Evolutionary conservation across 2,329 filamentous ascomycete species (phyloP).

Genomic region (Calonectria honghensis): DNA sequence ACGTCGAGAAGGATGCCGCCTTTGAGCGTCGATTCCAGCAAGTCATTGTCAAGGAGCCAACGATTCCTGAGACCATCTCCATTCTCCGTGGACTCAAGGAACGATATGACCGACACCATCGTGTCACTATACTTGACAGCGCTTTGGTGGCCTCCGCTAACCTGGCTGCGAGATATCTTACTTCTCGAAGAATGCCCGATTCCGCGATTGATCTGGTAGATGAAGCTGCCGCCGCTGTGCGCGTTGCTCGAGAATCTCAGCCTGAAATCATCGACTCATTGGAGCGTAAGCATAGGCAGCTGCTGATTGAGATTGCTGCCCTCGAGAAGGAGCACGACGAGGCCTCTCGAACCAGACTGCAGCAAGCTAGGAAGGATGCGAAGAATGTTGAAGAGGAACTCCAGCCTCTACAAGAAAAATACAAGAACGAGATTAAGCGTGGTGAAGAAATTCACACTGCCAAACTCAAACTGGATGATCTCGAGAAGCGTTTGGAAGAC

Average conservation of each 20-base stretch:
- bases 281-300: slow-evolving; percentile 90
- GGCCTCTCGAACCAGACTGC: slow-evolving; percentile 88
- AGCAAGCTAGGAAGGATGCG: slow-evolving; percentile 90
- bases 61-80: slow-evolving; percentile 91
- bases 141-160: slow-evolving; percentile 95
- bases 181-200: slow-evolving; percentile 91
- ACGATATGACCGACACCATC: slow-evolving; percentile 98
- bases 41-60: slow-evolving; percentile 95
- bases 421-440: slow-evolving; percentile 93
- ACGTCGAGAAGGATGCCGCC: slow-evolving; percentile 98
- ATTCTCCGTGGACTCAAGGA: slow-evolving; percentile 99
- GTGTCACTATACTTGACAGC: slow-evolving; percentile 95
- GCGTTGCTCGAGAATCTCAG: slow-evolving; percentile 95
- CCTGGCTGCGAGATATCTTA: slow-evolving; percentile 94
- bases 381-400: slow-evolving; percentile 96
- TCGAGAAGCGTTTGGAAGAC: slow-evolving; percentile 94
- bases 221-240: slow-evolving; percentile 96
- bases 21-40: slow-evolving; percentile 99
- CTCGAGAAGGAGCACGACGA: slow-evolving; percentile 96
- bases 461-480: slow-evolving; percentile 93
- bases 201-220: slow-evolving; percentile 98
- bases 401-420: slow-evolving; percentile 93
- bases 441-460: slow-evolving; percentile 94
- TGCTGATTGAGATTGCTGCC: slow-evolving; percentile 98
- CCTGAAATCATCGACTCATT: slow-evolving; percentile 96